A percentile compares a stretch with the other conserved stretches of the same genome.
Conservation (phyloP, 305 asterid species). For the Stenogyne calaminthoides region DNA sequence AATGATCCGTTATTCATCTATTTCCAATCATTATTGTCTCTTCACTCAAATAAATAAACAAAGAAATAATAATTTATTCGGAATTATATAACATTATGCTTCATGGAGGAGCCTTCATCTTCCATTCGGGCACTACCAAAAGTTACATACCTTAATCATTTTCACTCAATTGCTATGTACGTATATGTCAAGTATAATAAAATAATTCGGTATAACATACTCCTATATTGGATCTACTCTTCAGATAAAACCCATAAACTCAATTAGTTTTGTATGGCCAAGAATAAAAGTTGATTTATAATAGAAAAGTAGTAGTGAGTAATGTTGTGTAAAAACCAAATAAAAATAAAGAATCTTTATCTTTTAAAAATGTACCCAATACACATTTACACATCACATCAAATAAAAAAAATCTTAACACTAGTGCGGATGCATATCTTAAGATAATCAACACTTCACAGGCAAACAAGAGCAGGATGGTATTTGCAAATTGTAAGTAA, state of each 20-base stretch:
- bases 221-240: background rate
- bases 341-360: background rate
- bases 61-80: background rate
- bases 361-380: background rate
- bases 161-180: background rate
- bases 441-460: background rate
- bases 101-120: background rate
- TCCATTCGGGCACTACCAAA: constrained; percentile 8
- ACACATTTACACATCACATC: background rate
- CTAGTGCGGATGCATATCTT: background rate
- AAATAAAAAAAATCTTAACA: background rate
- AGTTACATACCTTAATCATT: constrained; percentile 10
- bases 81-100: constrained; percentile 10
- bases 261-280: background rate
- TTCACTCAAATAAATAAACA: background rate
- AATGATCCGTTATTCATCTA: background rate
- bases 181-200: background rate
- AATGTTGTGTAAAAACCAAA: background rate
- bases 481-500: too few relatives aligned
- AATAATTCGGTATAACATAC: background rate
- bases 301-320: background rate
- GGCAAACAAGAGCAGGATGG: background rate
- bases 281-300: background rate
- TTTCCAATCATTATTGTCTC: constrained; percentile 18
- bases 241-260: background rate